Conservation (phyloP, 2,329 filamentous ascomycete species). For the Ascosphaera aggregata region DNA sequence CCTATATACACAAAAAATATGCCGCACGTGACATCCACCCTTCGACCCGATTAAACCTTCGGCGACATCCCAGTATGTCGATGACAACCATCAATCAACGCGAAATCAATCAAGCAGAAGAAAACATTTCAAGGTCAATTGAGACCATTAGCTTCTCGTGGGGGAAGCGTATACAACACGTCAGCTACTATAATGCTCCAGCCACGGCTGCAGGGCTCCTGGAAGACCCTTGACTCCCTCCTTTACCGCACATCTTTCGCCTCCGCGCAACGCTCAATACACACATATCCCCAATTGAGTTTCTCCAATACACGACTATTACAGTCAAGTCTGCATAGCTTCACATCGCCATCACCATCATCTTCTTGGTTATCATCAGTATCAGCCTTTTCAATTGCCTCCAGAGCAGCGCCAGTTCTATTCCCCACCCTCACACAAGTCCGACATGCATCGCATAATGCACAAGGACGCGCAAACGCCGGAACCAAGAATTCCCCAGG, state of each 20-base stretch:
- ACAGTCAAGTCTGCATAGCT: slow-evolving; percentile 8
- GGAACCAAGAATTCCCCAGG: slow-evolving; percentile 45
- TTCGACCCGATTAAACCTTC: not conserved
- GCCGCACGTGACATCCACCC: not conserved
- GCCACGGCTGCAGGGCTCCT: slow-evolving; percentile 17
- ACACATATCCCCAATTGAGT: slow-evolving; percentile 8
- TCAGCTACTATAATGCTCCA: slow-evolving; percentile 18
- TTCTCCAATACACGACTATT: not conserved
- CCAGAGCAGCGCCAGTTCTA: slow-evolving; percentile 9
- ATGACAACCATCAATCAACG: too few relatives aligned
- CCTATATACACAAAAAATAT: too few relatives aligned
- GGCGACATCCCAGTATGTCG: not conserved
- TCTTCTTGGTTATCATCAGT: slow-evolving; percentile 3
- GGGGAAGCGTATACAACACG: too few relatives aligned
- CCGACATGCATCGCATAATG: slow-evolving; percentile 39
- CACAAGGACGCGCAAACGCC: slow-evolving; percentile 41
- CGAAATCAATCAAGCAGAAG: too few relatives aligned
- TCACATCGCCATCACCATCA: slow-evolving; percentile 10
- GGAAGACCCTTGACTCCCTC: slow-evolving; percentile 16
- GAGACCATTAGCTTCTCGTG: too few relatives aligned
- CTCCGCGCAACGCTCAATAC: slow-evolving; percentile 8
- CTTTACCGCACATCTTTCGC: slow-evolving; percentile 10
- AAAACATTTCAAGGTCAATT: too few relatives aligned
- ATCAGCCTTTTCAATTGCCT: slow-evolving; percentile 3
- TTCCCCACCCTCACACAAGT: slow-evolving; percentile 21